Conservation (phyloP, 2,329 filamentous ascomycete genomes). For the Exserohilum turcica region DNA sequence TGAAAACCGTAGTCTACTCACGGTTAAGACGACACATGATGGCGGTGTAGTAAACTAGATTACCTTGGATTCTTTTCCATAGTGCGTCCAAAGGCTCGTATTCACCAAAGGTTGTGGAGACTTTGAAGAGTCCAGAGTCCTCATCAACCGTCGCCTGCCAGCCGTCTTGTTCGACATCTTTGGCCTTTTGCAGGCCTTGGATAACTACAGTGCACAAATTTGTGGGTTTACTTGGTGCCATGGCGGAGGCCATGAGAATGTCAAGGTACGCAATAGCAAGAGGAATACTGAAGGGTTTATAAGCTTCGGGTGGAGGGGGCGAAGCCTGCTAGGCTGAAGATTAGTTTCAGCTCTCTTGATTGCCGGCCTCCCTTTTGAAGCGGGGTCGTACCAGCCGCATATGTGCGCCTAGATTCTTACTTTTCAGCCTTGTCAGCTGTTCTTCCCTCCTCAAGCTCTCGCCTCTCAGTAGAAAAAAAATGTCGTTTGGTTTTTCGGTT, state of each 20-base stretch:
- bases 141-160: not conserved
- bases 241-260: not conserved
- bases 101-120: not conserved
- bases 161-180: not conserved
- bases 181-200: not conserved
- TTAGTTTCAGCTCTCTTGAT: not conserved
- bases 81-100: not conserved
- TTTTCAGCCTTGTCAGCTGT: not conserved
- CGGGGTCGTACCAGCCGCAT: not conserved
- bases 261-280: not conserved
- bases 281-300: not conserved
- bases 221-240: not conserved
- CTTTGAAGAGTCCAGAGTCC: not conserved
- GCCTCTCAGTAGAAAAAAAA: not conserved
- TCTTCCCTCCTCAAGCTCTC: not conserved
- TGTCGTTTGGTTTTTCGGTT: slow-evolving; percentile 1
- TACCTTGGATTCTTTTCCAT: not conserved
- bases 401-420: not conserved
- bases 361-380: not conserved
- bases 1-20: not conserved
- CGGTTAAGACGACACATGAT: not conserved
- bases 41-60: not conserved
- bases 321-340: not conserved
- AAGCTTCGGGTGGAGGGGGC: not conserved
- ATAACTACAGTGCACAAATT: not conserved